Conservation (phyloP, 208 protist species). For the Leishmania martiniquensis region DNA sequence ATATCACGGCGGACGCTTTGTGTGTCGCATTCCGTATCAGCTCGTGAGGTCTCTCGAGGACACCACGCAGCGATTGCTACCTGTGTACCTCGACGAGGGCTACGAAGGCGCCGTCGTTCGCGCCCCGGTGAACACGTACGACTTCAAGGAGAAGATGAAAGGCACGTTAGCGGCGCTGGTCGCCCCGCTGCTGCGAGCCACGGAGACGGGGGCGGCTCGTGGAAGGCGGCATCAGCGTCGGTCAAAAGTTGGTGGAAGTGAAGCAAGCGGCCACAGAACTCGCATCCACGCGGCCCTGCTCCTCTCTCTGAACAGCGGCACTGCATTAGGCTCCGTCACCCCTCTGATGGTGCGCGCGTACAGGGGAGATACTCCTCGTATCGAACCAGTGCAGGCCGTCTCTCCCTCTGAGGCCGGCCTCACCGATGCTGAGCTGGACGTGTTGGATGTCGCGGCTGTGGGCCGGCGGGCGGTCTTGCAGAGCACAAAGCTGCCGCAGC, state of each 20-base stretch:
- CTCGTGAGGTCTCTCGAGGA: slow-evolving; percentile 57
- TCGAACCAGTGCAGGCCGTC: background rate
- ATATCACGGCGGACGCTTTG: slow-evolving; percentile 58
- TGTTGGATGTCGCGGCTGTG: slow-evolving; percentile 11
- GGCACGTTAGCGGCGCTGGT: slow-evolving; percentile 53
- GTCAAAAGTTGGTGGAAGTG: background rate
- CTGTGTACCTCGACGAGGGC: slow-evolving; percentile 43
- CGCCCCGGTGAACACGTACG: slow-evolving; percentile 76
- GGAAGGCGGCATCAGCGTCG: background rate
- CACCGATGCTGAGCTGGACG: slow-evolving; percentile 14
- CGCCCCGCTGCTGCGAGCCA: slow-evolving; percentile 33
- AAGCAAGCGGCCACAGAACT: background rate
- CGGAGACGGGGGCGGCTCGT: background rate
- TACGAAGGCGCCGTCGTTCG: slow-evolving; percentile 90
- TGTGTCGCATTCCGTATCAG: slow-evolving; percentile 68
- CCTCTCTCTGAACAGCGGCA: slow-evolving; percentile 11
- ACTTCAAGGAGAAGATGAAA: slow-evolving; percentile 70
- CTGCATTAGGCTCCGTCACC: background rate
- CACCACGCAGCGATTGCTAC: slow-evolving; percentile 50
- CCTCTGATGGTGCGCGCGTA: slow-evolving; percentile 25
- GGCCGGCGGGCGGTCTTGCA: slow-evolving; percentile 39
- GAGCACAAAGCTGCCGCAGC: slow-evolving; percentile 32
- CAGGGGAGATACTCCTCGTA: background rate
- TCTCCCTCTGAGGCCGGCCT: background rate
- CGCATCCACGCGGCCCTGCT: slow-evolving; percentile 15